A percentile compares a stretch with the other conserved stretches of the same genome.
Conservation (phyloP, 2,329 filamentous ascomycete genomes). For the Aspergillus sp. region DNA sequence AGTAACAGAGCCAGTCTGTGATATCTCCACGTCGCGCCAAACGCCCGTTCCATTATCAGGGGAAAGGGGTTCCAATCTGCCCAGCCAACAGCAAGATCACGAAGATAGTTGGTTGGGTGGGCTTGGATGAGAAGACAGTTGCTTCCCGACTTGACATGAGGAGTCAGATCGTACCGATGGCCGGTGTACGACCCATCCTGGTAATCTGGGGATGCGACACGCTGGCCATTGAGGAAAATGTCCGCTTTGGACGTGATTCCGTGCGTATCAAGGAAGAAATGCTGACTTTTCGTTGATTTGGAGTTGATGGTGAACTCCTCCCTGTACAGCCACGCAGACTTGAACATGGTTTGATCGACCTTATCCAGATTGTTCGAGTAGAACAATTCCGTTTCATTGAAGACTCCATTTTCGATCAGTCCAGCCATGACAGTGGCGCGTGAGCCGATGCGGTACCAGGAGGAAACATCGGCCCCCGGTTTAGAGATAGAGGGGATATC, state of each 20-base stretch:
- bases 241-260: slow-evolving; percentile 59
- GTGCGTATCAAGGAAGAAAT: slow-evolving; percentile 53
- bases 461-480: slow-evolving; percentile 42
- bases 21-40: slow-evolving; percentile 56
- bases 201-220: slow-evolving; percentile 43
- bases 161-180: slow-evolving; percentile 51
- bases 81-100: slow-evolving; percentile 57
- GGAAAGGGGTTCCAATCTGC: slow-evolving; percentile 61
- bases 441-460: slow-evolving; percentile 50
- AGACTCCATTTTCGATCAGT: slow-evolving; percentile 49
- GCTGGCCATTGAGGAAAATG: slow-evolving; percentile 54
- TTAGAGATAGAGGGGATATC: slow-evolving; percentile 39
- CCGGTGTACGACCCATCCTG: slow-evolving; percentile 58
- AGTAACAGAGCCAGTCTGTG: slow-evolving; percentile 50
- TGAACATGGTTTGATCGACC: slow-evolving; percentile 46
- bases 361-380: slow-evolving; percentile 48
- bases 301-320: slow-evolving; percentile 45
- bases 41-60: slow-evolving; percentile 60
- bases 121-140: slow-evolving; percentile 53
- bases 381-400: slow-evolving; percentile 52
- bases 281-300: slow-evolving; percentile 22
- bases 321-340: slow-evolving; percentile 56
- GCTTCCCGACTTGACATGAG: slow-evolving; percentile 26
- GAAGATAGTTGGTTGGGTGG: slow-evolving; percentile 56
- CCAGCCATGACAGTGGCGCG: slow-evolving; percentile 55